Percentiles rank a stretch among this genome's conserved stretches.
phyloP scores from a whole-genome alignment of 305 asterid genomes.

The Stenogyne calaminthoides region DNA sequence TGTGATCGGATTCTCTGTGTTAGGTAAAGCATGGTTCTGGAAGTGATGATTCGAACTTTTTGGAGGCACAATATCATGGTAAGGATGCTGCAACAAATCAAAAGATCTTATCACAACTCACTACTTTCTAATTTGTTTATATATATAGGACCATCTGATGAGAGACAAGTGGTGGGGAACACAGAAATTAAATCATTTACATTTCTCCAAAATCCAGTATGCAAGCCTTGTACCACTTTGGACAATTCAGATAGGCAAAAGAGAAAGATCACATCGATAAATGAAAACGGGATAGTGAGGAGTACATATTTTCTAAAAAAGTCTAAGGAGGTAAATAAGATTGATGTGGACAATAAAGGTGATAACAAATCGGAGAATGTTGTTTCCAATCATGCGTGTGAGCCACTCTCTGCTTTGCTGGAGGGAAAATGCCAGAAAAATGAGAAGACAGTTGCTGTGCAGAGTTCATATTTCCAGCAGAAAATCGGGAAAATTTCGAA shows the following conservation, averaged over 20 bases:
- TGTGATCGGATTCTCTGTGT: constrained; percentile 14
- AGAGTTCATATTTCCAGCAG: constrained; percentile 37
- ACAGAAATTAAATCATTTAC: constrained; percentile 32
- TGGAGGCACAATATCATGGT: constrained; percentile 48
- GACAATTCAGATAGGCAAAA: constrained; percentile 42
- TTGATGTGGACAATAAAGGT: constrained; percentile 31
- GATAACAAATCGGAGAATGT: constrained; percentile 29
- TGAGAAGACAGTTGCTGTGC: constrained; percentile 25
- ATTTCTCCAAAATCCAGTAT: constrained; percentile 40
- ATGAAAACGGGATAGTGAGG: constrained; percentile 47
- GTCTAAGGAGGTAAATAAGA: constrained; percentile 38
- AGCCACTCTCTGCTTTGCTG: constrained; percentile 29
- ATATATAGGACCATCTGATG: constrained; percentile 34
- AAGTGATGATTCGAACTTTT: constrained; percentile 34
- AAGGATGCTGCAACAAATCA: constrained; percentile 24
- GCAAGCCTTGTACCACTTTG: constrained; percentile 62
- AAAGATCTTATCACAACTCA: neutral
- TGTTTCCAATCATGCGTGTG: constrained; percentile 4
- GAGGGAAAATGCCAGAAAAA: constrained; percentile 35
- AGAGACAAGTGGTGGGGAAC: constrained; percentile 31
- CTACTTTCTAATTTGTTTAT: constrained; percentile 16
- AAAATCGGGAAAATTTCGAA: constrained; percentile 21
- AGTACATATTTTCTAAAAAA: constrained; percentile 66
- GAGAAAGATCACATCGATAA: constrained; percentile 39
- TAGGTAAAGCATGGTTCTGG: constrained; percentile 44